Base-by-base conservation (phyloP, 1,139 yeast species). In the Wickerhamiella pararugosa region DNA sequence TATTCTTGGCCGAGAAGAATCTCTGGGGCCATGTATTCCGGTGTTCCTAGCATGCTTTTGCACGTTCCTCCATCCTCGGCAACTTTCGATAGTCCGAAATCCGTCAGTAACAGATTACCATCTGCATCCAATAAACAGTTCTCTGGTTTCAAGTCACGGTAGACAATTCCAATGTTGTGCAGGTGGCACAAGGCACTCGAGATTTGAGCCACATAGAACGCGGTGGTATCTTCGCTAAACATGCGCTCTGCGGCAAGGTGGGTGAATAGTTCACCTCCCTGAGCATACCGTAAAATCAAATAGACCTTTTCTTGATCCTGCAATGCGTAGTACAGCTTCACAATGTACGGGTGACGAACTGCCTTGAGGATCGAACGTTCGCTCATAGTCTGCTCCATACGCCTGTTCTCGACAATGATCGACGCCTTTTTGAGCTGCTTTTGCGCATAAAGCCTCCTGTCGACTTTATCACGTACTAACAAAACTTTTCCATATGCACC, bases 21-120 rank as follows among this genome's bases (percentile, higher is more conserved):
- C 58, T 90, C 97, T 1, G 98, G 98, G 0, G 97, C 97, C 83
- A 87, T 86, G 58, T 86, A 87, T 60, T 86, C 95, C 0, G 94
- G 93, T 0, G 96, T 87, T 0, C 97, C 98, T 29, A 86, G 79
- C 56, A 87, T 74, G 2, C 95, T 78, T 52, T 73, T 80, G 57
- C 73, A 78, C 42, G 69, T 64, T 21, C 62, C 65, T 25, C 65
- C 71, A 36, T 65, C 68, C 29, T 67, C 63, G 2, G 80, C 72
- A 21, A 78, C 86, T 56, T 87, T 87, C 39, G 93, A 81, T 32
- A 87, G 67, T 0, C 97, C 97, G 62, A 87, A 87, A 60, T 87
- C 97, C 0, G 97, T 87, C 49, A 87, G 65, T 1, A 86, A 84
- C 47, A 87, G 64, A 57, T 82, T 83, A 0, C 97, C 97, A 27